Percentiles rank a stretch among this genome's conserved stretches.
Evolutionary conservation across 23 red algal species (phyloP).

Genomic region (Gracilaria caudata): DNA sequence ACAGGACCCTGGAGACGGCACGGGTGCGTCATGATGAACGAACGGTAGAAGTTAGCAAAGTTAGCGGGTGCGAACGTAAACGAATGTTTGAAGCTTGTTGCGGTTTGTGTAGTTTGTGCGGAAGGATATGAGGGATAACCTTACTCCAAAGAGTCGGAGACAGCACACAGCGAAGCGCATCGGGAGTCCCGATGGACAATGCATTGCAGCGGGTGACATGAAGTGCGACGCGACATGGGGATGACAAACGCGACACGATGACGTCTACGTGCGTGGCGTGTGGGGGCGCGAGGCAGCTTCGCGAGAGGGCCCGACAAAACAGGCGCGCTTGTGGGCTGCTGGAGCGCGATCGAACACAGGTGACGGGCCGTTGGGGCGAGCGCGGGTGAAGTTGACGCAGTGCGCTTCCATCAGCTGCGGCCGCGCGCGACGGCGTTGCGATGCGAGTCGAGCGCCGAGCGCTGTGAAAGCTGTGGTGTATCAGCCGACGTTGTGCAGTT

Average conservation of each 20-base stretch:
- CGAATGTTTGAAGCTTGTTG: neutral
- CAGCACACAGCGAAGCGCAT: no score
- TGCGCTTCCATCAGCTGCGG: neutral
- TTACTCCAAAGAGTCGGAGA: no score
- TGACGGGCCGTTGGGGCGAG: neutral
- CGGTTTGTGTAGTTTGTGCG: neutral
- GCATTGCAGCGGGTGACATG: neutral
- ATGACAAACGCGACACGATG: neutral
- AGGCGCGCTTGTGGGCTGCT: no score
- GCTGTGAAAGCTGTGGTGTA: neutral
- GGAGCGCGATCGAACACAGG: neutral
- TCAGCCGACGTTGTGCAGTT: neutral
- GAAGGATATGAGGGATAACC: no score
- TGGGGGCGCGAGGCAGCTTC: neutral
- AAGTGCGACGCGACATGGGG: no score
- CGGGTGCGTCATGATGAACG: neutral
- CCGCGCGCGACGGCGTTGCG: neutral
- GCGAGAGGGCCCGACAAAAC: neutral
- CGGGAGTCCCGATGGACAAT: no score
- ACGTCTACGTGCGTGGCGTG: neutral
- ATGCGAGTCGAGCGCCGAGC: neutral
- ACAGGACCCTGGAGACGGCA: constrained; percentile 13
- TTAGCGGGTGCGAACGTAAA: constrained; percentile 21
- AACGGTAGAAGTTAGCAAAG: constrained; percentile 3
- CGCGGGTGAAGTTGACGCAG: neutral